Conservation (phyloP, 345 rosid genomes). For the Noccaea caerulescens region DNA sequence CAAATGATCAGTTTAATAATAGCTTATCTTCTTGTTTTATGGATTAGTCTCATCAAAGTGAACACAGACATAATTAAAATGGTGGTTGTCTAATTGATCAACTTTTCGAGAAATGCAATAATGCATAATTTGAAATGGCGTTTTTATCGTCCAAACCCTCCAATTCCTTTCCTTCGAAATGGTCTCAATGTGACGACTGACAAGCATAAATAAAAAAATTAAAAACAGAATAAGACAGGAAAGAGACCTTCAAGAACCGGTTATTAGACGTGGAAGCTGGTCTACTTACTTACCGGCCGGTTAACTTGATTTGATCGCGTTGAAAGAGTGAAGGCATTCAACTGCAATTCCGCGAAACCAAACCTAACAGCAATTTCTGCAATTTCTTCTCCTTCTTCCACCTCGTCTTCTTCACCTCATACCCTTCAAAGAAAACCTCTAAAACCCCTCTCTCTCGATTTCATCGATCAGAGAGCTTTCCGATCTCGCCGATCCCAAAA, state of each 20-base stretch:
- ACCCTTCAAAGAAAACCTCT: slow-evolving; percentile 3
- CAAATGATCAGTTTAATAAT: no score
- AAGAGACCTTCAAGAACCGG: slow-evolving; percentile 12
- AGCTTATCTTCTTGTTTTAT: no score
- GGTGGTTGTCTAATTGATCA: no score
- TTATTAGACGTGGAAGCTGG: slow-evolving; percentile 18
- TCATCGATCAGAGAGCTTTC: not conserved
- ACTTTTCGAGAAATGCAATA: no score
- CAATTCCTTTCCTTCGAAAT: no score
- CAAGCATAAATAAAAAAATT: no score
- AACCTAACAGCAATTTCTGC: slow-evolving; percentile 37
- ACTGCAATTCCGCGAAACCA: slow-evolving; percentile 47
- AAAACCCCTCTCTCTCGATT: slow-evolving; percentile 20
- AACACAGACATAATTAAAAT: no score
- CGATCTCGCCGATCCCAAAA: slow-evolving; percentile 40
- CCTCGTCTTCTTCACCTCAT: slow-evolving; percentile 28
- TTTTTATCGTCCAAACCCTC: no score
- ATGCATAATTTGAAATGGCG: no score
- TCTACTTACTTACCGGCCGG: slow-evolving; percentile 27
- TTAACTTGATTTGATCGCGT: slow-evolving; percentile 23
- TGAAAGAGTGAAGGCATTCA: slow-evolving; percentile 35
- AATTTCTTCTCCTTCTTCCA: slow-evolving; percentile 1
- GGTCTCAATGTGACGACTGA: no score
- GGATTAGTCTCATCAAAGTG: no score
- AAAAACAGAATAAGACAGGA: no score